These are phyloP conservation scores for Fusarium liriodendri DNA, from an alignment of 2,329 filamentous ascomycete species.

Conservation along the genomic window DNA sequence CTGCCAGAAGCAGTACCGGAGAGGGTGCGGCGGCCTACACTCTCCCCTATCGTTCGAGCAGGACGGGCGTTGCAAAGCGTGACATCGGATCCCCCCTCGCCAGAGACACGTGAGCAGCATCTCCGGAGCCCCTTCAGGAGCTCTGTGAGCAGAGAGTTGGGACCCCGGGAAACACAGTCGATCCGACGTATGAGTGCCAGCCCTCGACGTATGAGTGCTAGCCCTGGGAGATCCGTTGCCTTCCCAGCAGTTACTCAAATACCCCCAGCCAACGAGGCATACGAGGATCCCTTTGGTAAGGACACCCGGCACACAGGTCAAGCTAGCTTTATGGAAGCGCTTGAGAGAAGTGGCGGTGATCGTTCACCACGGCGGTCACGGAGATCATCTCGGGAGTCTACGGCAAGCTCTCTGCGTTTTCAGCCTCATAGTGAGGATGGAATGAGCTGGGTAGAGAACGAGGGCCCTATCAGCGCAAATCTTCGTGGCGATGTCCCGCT, in stretches of 20 bases:
- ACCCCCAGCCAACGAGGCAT: conserved; percentile 19
- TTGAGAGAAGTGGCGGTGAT: conserved; percentile 43
- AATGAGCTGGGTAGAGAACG: conserved; percentile 58
- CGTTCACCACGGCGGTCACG: conserved; percentile 18
- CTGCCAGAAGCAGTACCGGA: conserved; percentile 44
- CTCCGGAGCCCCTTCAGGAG: conserved; percentile 67
- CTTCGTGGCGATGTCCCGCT: conserved; percentile 51
- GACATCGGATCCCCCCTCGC: conserved; percentile 69
- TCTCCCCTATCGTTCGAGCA: conserved; percentile 69
- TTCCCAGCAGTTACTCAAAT: conserved; percentile 23
- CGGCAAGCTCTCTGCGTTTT: conserved; percentile 49
- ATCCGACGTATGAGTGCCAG: conserved; percentile 45
- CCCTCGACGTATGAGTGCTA: conserved; percentile 42
- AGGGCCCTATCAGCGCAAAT: conserved; percentile 51
- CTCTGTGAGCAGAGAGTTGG: conserved; percentile 51
- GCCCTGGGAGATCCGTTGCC: conserved; percentile 42
- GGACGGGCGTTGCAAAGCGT: conserved; percentile 68
- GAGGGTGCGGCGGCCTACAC: conserved; percentile 53
- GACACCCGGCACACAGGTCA: conserved; percentile 44
- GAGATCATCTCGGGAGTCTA: conserved; percentile 41
- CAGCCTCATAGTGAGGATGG: conserved; percentile 49
- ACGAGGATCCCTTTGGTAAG: conserved; percentile 47
- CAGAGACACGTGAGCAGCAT: conserved; percentile 61
- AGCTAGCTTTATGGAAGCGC: conserved; percentile 48
- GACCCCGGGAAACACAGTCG: conserved; percentile 43